Evolutionary conservation across 1,284 basidiomycete genomes (phyloP).

Genomic region (Puccinia triticina): DNA sequence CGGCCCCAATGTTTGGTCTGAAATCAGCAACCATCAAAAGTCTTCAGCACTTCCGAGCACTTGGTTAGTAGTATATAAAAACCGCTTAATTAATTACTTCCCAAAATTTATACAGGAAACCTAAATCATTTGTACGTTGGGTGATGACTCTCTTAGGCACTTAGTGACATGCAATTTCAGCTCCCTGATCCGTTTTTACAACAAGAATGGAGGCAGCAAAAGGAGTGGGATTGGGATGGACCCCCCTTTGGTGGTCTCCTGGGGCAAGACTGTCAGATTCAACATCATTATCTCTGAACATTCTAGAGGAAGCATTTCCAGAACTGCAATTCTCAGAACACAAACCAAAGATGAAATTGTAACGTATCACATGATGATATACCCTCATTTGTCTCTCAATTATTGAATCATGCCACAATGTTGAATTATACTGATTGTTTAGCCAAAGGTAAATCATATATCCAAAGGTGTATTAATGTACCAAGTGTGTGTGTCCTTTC

Average conservation of each 20-base stretch:
- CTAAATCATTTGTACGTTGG: background rate
- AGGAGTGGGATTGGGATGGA: slow-evolving; percentile 28
- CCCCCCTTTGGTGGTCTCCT: slow-evolving; percentile 39
- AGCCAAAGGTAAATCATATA: no score
- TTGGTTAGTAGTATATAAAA: background rate
- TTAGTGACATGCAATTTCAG: slow-evolving; percentile 17
- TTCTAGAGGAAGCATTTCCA: background rate
- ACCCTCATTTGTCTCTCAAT: no score
- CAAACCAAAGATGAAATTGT: no score
- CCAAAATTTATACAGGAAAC: background rate
- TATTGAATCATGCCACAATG: no score
- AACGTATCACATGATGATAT: no score
- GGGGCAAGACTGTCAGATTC: slow-evolving; percentile 45
- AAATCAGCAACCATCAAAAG: slow-evolving; percentile 14
- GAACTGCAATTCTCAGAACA: no score
- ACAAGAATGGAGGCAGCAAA: slow-evolving; percentile 20
- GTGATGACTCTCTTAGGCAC: slow-evolving; percentile 5
- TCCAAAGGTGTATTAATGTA: no score
- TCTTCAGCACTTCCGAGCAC: slow-evolving; percentile 9
- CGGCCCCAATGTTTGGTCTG: slow-evolving; percentile 9
- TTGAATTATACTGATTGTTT: no score
- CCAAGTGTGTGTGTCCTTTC: no score
- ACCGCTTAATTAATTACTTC: no score
- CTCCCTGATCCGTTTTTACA: slow-evolving; percentile 15
- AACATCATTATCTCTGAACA: slow-evolving; percentile 32